These are phyloP conservation scores for Microcyclospora pomicola DNA, from an alignment of 2,329 filamentous ascomycete genomes.

Conservation along the genomic window DNA sequence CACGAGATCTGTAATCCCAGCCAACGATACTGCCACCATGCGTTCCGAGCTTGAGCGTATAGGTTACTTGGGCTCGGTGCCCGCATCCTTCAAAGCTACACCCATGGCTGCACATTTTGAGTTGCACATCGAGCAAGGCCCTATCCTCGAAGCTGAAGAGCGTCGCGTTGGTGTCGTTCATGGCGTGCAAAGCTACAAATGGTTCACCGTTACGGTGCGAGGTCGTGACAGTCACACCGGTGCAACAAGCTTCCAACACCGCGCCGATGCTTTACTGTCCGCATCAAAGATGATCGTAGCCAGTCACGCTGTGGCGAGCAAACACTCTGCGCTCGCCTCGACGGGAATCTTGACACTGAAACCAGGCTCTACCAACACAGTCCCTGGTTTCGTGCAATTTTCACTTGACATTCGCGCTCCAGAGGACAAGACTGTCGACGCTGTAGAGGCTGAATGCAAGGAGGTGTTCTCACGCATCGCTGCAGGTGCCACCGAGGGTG, in stretches of 20 bases:
- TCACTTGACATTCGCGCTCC: conserved; percentile 53
- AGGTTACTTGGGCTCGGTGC: conserved; percentile 49
- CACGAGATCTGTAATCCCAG: conserved; percentile 44
- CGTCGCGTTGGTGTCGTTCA: conserved; percentile 56
- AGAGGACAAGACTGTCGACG: conserved; percentile 41
- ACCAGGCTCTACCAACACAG: conserved; percentile 60
- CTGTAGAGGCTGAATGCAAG: conserved; percentile 44
- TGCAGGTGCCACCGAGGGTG: conserved; percentile 34
- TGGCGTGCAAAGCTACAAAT: conserved; percentile 62
- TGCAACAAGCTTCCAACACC: conserved; percentile 53
- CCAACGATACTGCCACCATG: conserved; percentile 47
- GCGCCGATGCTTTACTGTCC: conserved; percentile 55
- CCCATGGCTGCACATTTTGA: conserved; percentile 70
- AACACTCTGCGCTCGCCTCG: conserved; percentile 48
- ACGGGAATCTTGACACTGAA: conserved; percentile 55
- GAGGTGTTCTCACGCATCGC: conserved; percentile 48
- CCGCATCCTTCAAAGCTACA: conserved; percentile 43
- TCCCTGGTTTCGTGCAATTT: conserved; percentile 54
- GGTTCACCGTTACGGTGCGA: conserved; percentile 53
- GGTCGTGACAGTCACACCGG: conserved; percentile 62
- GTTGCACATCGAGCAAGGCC: conserved; percentile 74
- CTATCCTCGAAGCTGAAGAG: conserved; percentile 51
- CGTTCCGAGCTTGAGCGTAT: conserved; percentile 57
- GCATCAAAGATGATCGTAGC: conserved; percentile 55
- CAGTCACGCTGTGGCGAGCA: conserved; percentile 48